Evolutionary conservation across 2,329 filamentous ascomycete species (phyloP).

Genomic region (Arachnomyces sp.): DNA sequence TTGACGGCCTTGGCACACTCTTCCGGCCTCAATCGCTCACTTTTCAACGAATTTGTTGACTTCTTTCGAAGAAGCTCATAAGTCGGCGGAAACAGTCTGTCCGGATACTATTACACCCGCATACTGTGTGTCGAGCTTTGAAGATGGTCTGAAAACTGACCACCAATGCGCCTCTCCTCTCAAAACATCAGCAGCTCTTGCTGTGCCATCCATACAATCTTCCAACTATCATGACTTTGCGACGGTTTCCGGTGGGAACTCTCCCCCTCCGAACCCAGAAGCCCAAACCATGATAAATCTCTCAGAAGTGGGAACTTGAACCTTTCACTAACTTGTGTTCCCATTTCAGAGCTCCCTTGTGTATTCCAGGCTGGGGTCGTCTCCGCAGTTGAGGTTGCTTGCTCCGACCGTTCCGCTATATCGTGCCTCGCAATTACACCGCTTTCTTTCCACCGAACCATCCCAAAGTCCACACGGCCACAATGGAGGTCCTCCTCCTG

Average conservation of each 20-base stretch:
- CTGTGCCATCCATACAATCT: conserved; percentile 5
- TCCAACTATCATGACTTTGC: conserved; percentile 8
- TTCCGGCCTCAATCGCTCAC: too few relatives aligned
- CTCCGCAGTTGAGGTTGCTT: conserved; percentile 16
- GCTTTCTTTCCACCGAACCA: conserved; percentile 24
- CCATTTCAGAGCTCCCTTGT: too few relatives aligned
- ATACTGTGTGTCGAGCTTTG: too few relatives aligned
- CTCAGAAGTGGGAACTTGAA: too few relatives aligned
- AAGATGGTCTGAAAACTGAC: not conserved
- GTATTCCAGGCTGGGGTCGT: conserved; percentile 11
- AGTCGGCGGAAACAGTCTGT: too few relatives aligned
- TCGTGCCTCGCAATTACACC: conserved; percentile 10
- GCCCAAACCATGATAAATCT: not conserved
- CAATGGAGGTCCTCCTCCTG: conserved; percentile 10
- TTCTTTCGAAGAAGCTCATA: too few relatives aligned
- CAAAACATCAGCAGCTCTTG: conserved; percentile 8
- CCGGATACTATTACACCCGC: too few relatives aligned
- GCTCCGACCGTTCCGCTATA: conserved; percentile 13
- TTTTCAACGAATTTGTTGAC: too few relatives aligned
- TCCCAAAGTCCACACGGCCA: conserved; percentile 11
- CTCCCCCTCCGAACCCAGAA: conserved; percentile 1
- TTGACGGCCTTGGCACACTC: too few relatives aligned
- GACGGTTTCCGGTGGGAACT: conserved; percentile 1
- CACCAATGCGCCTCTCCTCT: conserved; percentile 9
- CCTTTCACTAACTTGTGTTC: too few relatives aligned